Conservation (phyloP, 768 basidiomycete species). For the Mycena pura region DNA sequence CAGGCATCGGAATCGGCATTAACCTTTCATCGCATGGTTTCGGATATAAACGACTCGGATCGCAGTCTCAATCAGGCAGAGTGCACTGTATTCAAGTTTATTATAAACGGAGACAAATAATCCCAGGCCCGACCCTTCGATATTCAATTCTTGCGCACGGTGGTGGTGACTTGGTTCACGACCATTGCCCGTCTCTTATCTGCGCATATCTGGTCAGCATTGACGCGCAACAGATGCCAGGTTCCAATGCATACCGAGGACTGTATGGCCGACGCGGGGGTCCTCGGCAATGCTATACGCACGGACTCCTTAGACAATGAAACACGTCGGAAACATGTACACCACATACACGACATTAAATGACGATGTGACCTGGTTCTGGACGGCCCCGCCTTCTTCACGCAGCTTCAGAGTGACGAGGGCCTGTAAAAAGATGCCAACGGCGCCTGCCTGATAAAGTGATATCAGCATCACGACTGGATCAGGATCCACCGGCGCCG, state of each 20-base stretch:
- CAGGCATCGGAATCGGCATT: too few species aligned
- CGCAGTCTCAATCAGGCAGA: too few species aligned
- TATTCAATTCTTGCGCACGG: neutral
- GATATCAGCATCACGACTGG: neutral
- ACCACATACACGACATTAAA: neutral
- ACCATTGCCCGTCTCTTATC: neutral
- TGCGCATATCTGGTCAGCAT: neutral
- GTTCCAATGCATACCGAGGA: neutral
- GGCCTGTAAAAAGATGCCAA: neutral
- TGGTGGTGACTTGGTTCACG: neutral
- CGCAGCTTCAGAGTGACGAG: neutral
- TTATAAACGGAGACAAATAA: too few species aligned
- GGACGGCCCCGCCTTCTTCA: neutral
- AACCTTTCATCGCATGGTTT: too few species aligned
- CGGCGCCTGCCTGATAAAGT: neutral
- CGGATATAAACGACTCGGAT: too few species aligned
- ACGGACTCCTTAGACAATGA: neutral
- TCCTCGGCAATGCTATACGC: neutral
- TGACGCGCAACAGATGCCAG: neutral
- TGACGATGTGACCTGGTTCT: neutral
- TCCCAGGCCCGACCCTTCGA: too few species aligned
- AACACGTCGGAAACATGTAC: neutral
- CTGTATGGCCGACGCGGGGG: neutral
- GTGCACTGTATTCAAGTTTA: too few species aligned
- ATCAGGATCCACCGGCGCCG: neutral